Evolutionary conservation across 176 grass and related monocot species (phyloP), one percentile per base, ranked within the genome.

Genomic region (Carex scoparia): DNA sequence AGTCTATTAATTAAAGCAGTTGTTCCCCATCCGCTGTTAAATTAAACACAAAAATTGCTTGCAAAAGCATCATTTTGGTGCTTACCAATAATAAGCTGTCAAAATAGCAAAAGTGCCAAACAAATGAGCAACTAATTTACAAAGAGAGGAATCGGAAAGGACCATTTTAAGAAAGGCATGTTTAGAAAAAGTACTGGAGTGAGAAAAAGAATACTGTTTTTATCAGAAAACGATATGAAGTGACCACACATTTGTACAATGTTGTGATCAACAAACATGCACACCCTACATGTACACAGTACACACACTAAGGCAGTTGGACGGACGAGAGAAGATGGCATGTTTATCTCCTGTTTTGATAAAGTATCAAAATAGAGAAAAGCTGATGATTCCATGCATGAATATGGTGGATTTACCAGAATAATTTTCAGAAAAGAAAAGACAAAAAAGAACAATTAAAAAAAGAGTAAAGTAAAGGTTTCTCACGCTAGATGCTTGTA

Each of bases 321-420:
- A 77, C 49, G 48, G 27, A 48, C 5, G 23, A 78, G 27, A 56
- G 27, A 78, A 78, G 73, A 33, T 78, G 54, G 23, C 73, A 32
- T 56, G 73, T 78, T 78, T 28, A 27, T 78, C 49, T 78, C 73
- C 13, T 32, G 48, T 55, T 78, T 78, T 78, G 10, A 56, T 77
- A 57, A 77, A 77, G 73, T 56, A 54, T 35, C 23, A 28, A 78
- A 33, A 78, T 55, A 78, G 27, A 78, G 73, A 78, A 78, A 78
- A 78, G 74, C 10, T 57, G 3, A 57, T 57, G 48, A 13, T 33
- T 78, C 56, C 51, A 78, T 78, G 51, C 74, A 55, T 78, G 74
- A 78, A 78, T 78, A 33, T 78, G 49, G 27, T 35, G 19, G 44
- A 57, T 35, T 56, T 57, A 32, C 74, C 49, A 32, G 27, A 2